phyloP scores from a whole-genome alignment of 306 rosid genomes.

The Quercus berberidifolia region DNA sequence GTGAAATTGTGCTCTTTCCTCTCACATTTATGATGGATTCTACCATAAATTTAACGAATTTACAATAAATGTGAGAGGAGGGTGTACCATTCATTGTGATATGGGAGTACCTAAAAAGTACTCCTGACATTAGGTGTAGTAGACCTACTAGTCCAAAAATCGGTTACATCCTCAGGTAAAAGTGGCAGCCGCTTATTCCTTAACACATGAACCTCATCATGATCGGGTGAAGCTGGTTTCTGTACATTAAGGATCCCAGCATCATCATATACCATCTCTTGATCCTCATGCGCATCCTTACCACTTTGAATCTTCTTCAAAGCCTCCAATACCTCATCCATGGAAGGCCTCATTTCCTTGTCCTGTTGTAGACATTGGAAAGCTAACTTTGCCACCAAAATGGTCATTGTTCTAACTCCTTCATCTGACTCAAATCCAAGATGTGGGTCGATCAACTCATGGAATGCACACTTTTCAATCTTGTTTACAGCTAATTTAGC shows the following conservation, averaged over 20 bases:
- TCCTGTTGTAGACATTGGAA: slow-evolving; percentile 63
- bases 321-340: slow-evolving; percentile 49
- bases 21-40: too few relatives aligned
- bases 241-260: slow-evolving; percentile 11
- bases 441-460: slow-evolving; percentile 51
- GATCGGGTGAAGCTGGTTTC: slow-evolving; percentile 38
- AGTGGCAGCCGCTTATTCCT: slow-evolving; percentile 19
- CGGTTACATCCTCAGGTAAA: slow-evolving; percentile 41
- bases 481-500: not conserved
- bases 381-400: slow-evolving; percentile 61
- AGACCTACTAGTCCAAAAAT: slow-evolving; percentile 35
- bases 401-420: slow-evolving; percentile 40
- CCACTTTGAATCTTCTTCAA: slow-evolving; percentile 40
- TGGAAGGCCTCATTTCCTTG: slow-evolving; percentile 65
- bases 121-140: slow-evolving; percentile 17
- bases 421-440: slow-evolving; percentile 54
- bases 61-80: too few relatives aligned
- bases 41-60: too few relatives aligned
- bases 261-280: slow-evolving; percentile 5
- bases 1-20: too few relatives aligned
- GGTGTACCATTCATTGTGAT: too few relatives aligned
- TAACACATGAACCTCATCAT: slow-evolving; percentile 29
- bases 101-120: too few relatives aligned
- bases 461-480: not conserved
- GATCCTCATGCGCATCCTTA: slow-evolving; percentile 15